Evolutionary conservation across 1,284 basidiomycete species (phyloP), one percentile per base, ranked within the genome.

Genomic region (Singerocomus rubriflavus): DNA sequence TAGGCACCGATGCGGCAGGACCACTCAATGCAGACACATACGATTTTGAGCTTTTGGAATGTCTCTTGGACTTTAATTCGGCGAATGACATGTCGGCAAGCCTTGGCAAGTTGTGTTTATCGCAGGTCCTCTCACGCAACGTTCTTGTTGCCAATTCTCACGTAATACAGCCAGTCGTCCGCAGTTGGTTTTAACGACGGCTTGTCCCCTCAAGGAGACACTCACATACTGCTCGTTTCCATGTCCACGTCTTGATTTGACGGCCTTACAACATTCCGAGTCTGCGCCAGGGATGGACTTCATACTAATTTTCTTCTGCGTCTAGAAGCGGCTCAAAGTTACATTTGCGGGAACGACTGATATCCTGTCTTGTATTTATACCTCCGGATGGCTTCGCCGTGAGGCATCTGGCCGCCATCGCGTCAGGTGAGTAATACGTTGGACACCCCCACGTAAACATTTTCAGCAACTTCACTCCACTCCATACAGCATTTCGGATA

Each of bases 61-160:
- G 61, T 14, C 64, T 60, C 33, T 61, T 52, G 40, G 50, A 52
- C 36, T 66, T 66, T 49, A 58, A 54, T 51, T 58, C 64, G 52
- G 54, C 46, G 29, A 72, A 73, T 1, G 72, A 74, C 73, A 73
- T 72, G 39, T 29, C 13, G 4, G 42, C 25, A 30, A 11, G 11
- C 11, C 29, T 11, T 14, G 2, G 6, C 6, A 11, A 5, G 11
- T n/a, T n/a, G 7, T 12, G 32, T n/a, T 14, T 14, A 33, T 33
- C 32, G 31, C 31, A 13, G 7, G 12, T 32, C 31, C 31, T 32
- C 31, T 32, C 31, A 32, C 31, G 12, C 31, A 32, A 12, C 13
- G 31, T 32, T 32, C 31, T 32, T 32, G 31, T 13, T 21, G 21
- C 31, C 11, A 13, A 13, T 32, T 32, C 31, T 32, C 31, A 11